Conservation (phyloP, 2,329 filamentous ascomycete genomes). For the Ophiostoma angusticollis region DNA sequence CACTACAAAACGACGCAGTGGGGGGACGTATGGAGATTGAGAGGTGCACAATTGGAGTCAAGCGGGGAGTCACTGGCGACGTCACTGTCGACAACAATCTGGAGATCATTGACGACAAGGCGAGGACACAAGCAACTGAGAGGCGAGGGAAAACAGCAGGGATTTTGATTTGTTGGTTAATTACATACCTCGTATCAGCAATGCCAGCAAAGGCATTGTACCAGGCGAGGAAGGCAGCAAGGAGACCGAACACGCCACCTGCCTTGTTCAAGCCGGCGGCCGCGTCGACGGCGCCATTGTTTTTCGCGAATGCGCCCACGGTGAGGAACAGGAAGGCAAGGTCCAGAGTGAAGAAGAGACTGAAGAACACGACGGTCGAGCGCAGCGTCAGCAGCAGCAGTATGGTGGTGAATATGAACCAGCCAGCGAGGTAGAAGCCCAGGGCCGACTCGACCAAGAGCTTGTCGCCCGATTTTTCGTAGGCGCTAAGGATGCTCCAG, state of each 20-base stretch:
- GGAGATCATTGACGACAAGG: no score
- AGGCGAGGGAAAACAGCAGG: no score
- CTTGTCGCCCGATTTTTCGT: slow-evolving; percentile 22
- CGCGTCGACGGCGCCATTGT: slow-evolving; percentile 36
- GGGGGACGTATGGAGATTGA: not conserved
- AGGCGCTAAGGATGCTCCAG: slow-evolving; percentile 42
- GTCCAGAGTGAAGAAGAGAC: slow-evolving; percentile 66
- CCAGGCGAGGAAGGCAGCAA: slow-evolving; percentile 74
- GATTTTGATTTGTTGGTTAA: no score
- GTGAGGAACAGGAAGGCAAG: slow-evolving; percentile 62
- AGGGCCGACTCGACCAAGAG: slow-evolving; percentile 45
- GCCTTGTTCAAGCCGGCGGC: slow-evolving; percentile 47
- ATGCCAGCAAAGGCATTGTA: slow-evolving; percentile 78
- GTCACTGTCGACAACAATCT: no score
- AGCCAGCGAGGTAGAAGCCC: slow-evolving; percentile 63
- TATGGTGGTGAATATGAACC: slow-evolving; percentile 76
- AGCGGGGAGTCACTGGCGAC: no score
- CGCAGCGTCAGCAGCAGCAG: slow-evolving; percentile 61
- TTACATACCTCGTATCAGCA: slow-evolving; percentile 51
- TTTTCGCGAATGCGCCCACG: slow-evolving; percentile 43
- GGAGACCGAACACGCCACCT: slow-evolving; percentile 67
- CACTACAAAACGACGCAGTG: not conserved
- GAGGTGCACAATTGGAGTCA: no score
- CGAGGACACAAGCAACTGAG: no score
- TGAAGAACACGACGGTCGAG: slow-evolving; percentile 67